Percentiles rank a stretch among this genome's conserved stretches.
phyloP scores from a whole-genome alignment of 176 grass and related monocot species.

The Eragrostis curvula region DNA sequence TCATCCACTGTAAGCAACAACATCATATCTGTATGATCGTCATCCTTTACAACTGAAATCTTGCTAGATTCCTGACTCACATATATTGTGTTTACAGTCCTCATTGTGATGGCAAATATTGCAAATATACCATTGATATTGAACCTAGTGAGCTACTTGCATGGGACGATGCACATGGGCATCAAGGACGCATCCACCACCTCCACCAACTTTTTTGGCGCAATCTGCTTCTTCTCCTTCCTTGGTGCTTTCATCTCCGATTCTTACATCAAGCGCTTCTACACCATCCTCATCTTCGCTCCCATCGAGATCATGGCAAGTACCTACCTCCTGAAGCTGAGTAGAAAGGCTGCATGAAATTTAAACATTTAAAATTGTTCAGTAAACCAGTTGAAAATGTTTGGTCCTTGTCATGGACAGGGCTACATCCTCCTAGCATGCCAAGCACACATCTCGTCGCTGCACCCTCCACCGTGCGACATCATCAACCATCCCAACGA shows the following conservation, averaged over 20 bases:
- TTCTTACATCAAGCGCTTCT: constrained; percentile 67
- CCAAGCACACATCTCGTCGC: constrained; percentile 51
- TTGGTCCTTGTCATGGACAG: not conserved
- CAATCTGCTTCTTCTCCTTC: constrained; percentile 55
- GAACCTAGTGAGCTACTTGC: constrained; percentile 66
- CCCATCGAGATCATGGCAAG: constrained; percentile 58
- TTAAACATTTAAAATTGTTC: not conserved
- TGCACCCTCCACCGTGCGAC: constrained; percentile 55
- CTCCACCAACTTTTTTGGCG: constrained; percentile 47
- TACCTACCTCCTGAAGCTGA: not conserved
- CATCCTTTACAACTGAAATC: too few species aligned
- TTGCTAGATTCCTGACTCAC: not conserved
- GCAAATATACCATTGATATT: constrained; percentile 50
- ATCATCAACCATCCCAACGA: constrained; percentile 1
- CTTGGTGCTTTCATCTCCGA: constrained; percentile 73
- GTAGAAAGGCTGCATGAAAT: too few species aligned
- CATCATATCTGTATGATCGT: too few species aligned
- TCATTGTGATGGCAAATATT: constrained; percentile 45
- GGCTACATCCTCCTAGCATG: constrained; percentile 54
- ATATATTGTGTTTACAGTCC: constrained; percentile 15
- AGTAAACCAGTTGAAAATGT: not conserved
- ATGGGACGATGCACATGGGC: constrained; percentile 71
- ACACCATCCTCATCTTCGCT: constrained; percentile 62
- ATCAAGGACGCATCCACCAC: constrained; percentile 51
- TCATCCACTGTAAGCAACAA: too few species aligned